A percentile compares a stretch with the other conserved stretches of the same genome.
phyloP scores from a whole-genome alignment of 225 moss, liverwort and hornwort species.

The Antitrichia curtipendula region DNA sequence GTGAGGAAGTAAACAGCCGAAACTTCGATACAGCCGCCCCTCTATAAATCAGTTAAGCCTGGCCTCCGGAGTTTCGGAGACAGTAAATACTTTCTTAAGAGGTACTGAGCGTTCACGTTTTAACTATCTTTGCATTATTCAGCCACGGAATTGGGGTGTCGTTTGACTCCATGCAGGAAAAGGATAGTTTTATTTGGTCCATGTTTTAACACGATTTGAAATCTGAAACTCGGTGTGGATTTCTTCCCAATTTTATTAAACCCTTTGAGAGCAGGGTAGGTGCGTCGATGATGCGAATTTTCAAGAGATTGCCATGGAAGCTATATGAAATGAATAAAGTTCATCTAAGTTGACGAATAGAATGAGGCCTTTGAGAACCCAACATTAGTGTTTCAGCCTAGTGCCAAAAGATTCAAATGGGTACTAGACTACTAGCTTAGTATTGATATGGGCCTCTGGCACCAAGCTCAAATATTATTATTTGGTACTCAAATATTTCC shows the following conservation, averaged over 20 bases:
- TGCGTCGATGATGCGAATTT: neutral
- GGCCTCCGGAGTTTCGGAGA: neutral
- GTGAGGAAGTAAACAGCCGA: neutral
- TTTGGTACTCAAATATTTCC: neutral
- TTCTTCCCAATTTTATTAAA: neutral
- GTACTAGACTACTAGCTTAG: neutral
- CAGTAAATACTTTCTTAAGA: neutral
- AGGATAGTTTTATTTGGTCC: neutral
- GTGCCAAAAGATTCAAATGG: neutral
- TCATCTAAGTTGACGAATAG: neutral
- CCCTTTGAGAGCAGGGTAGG: neutral
- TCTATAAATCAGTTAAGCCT: neutral
- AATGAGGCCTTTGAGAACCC: neutral
- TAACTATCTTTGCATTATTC: neutral
- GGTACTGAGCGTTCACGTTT: neutral
- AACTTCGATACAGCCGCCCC: neutral
- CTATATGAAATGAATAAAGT: neutral
- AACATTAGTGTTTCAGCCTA: neutral
- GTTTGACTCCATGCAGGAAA: neutral
- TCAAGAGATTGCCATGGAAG: neutral
- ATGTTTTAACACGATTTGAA: neutral
- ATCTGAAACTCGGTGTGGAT: neutral
- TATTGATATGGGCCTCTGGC: too few relatives aligned
- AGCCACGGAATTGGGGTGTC: neutral
- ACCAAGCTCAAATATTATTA: neutral